phyloP scores from a whole-genome alignment of 139 green algal genomes.

The Desmodesmus armatus region DNA sequence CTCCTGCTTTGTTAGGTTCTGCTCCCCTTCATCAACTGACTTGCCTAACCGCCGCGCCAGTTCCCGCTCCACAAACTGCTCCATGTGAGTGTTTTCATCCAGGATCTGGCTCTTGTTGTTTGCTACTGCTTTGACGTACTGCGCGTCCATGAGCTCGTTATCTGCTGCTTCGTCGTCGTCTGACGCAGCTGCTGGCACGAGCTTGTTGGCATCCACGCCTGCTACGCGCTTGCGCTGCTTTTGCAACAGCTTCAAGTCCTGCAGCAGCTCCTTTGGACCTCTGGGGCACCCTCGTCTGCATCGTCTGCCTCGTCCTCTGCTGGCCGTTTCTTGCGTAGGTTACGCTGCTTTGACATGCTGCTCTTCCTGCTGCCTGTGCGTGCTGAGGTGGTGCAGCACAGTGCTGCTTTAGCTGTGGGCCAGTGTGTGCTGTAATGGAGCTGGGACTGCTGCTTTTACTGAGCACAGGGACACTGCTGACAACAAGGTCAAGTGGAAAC shows the following conservation, averaged over 20 bases:
- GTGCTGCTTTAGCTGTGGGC: background rate
- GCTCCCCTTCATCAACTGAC: background rate
- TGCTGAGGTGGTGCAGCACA: too few species aligned
- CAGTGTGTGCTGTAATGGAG: background rate
- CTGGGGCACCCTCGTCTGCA: background rate
- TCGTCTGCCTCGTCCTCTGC: conserved; percentile 24
- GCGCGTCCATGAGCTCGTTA: conserved; percentile 55
- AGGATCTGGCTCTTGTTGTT: conserved; percentile 16
- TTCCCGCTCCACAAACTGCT: conserved; percentile 63
- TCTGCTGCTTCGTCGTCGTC: conserved; percentile 53
- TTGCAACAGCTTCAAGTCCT: conserved; percentile 77
- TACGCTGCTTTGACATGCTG: conserved; percentile 35
- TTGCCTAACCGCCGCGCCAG: conserved; percentile 74
- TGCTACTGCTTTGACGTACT: conserved; percentile 51
- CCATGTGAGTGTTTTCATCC: conserved; percentile 53
- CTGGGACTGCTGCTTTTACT: background rate
- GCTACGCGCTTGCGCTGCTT: conserved; percentile 65
- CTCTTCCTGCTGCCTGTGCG: background rate
- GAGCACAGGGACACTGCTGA: too few species aligned
- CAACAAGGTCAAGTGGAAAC: too few species aligned
- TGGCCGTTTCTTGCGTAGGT: conserved; percentile 18
- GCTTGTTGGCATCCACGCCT: conserved; percentile 52
- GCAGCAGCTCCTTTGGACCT: conserved; percentile 47
- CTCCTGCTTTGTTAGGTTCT: conserved; percentile 35
- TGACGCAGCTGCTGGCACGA: conserved; percentile 30